Conservation (phyloP, 2,329 filamentous ascomycete species). For the Chaetoscypha palmicola region DNA sequence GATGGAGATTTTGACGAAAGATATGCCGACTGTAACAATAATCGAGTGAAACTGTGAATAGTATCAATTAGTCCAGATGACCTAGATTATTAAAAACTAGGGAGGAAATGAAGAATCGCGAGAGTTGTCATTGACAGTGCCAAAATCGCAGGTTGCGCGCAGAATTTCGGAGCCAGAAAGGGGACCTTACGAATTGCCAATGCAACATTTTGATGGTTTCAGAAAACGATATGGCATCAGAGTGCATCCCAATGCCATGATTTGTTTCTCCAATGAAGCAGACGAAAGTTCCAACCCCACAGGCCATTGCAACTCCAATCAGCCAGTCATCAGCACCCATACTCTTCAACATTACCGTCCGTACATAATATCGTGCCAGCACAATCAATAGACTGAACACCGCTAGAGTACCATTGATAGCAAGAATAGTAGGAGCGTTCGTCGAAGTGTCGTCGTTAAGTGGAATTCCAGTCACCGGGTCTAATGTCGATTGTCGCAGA, state of each 20-base stretch:
- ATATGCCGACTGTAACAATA: constrained; percentile 36
- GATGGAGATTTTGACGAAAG: constrained; percentile 41
- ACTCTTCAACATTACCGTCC: constrained; percentile 37
- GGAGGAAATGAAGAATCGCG: too few species aligned
- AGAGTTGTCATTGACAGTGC: too few species aligned
- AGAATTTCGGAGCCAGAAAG: background rate
- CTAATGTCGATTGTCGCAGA: background rate
- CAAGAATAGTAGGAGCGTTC: constrained; percentile 33
- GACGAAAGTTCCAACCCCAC: constrained; percentile 12
- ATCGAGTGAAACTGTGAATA: constrained; percentile 33
- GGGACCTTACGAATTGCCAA: constrained; percentile 30
- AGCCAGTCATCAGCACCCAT: constrained; percentile 41
- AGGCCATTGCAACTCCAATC: constrained; percentile 35
- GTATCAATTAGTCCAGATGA: background rate
- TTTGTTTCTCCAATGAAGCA: constrained; percentile 33
- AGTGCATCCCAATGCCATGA: constrained; percentile 39
- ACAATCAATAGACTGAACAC: constrained; percentile 32
- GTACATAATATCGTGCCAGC: constrained; percentile 36
- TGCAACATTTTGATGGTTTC: constrained; percentile 32
- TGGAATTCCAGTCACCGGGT: background rate
- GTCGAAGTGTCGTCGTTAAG: constrained; percentile 22
- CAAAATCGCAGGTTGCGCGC: background rate
- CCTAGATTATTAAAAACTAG: background rate
- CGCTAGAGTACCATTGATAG: constrained; percentile 34
- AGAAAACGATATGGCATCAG: constrained; percentile 27